Evolutionary conservation across 441 rosid genomes (phyloP), one percentile per base, ranked within the genome.

Genomic region (Adansonia gregorii): DNA sequence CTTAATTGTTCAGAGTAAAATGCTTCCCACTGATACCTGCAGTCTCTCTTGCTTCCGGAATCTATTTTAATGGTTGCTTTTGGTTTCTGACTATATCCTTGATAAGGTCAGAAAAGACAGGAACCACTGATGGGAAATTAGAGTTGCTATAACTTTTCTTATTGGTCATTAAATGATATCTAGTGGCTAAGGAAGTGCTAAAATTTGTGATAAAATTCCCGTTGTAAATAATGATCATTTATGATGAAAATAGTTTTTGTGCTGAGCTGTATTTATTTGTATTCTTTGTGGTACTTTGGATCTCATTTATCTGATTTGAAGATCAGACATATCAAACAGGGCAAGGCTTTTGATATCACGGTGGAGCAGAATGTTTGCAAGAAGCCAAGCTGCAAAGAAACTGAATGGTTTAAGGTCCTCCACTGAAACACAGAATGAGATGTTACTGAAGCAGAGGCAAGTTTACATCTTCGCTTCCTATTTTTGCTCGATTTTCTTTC

Each of bases 241-340:
- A 7, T 77, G 63, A 51, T 60, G 58, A 14, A 73, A 66, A 17
- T 59, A 72, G 12, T 3, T 46, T 54, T 41, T 76, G 59, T 68
- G 45, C 48, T 80, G 68, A 51, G 67, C 43, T 49, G 73, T 73
- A 39, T 54, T 54, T 39, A 35, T 54, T 70, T 78, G 31, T 78
- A 19, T 67, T 68, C 55, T 56, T 79, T 74, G 74, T 80, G 79
- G 79, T 83, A 61, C 82, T 85, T 86, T 87, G 85, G 81, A 84
- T 89, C 95, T 93, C 90, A 91, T 88, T 84, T 85, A 90, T 91
- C 95, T 97, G 94, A 92, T 92, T 93, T 90, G 94, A 92, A 94
- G 98, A 91, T 97, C 97, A 97, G 99, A 93, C 88, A 92, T 97
- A 90, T 93, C 99, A 87, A 92, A 92, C 98, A 94, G 95, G 98